Percentiles rank a stretch among this genome's conserved stretches.
Evolutionary conservation across 2,329 filamentous ascomycete species (phyloP).

Genomic region (Botrytis cinerea): DNA sequence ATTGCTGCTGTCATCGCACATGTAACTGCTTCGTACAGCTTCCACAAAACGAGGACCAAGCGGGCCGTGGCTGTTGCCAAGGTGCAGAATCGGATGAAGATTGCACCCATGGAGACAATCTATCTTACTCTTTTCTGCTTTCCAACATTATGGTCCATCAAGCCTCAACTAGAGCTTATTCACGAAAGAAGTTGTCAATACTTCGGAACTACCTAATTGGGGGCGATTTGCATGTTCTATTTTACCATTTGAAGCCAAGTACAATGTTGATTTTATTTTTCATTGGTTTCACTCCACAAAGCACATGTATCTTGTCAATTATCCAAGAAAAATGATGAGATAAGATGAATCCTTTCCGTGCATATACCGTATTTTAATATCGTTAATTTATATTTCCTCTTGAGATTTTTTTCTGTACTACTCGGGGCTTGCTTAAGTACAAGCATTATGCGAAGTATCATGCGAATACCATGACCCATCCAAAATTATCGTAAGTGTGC

Average conservation of each 20-base stretch:
- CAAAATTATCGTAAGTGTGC: constrained; percentile 25
- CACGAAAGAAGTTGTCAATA: constrained; percentile 16
- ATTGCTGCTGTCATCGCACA: constrained; percentile 21
- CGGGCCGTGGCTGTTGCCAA: constrained; percentile 23
- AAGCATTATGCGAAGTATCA: constrained; percentile 25
- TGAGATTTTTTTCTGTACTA: constrained; percentile 3
- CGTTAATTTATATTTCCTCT: constrained; percentile 8
- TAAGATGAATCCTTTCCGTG: constrained; percentile 19
- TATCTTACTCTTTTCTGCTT: constrained; percentile 12
- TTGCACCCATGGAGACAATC: constrained; percentile 23
- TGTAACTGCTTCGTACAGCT: constrained; percentile 21
- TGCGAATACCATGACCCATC: constrained; percentile 20
- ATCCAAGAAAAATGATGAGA: constrained; percentile 21
- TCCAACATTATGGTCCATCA: constrained; percentile 19
- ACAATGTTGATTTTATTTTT: constrained; percentile 10
- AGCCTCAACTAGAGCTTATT: constrained; percentile 18
- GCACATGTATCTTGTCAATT: constrained; percentile 14
- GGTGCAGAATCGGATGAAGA: constrained; percentile 25
- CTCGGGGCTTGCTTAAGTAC: constrained; percentile 17
- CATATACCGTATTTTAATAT: constrained; percentile 5
- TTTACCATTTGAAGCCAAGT: constrained; percentile 10
- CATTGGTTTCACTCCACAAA: constrained; percentile 18
- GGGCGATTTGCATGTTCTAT: constrained; percentile 14
- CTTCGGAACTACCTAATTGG: constrained; percentile 22
- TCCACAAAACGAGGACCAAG: constrained; percentile 24